Percentiles rank a stretch among this genome's conserved stretches.
Conservation (phyloP, 2,329 filamentous ascomycete species). For the Calonectria multiphialidica region DNA sequence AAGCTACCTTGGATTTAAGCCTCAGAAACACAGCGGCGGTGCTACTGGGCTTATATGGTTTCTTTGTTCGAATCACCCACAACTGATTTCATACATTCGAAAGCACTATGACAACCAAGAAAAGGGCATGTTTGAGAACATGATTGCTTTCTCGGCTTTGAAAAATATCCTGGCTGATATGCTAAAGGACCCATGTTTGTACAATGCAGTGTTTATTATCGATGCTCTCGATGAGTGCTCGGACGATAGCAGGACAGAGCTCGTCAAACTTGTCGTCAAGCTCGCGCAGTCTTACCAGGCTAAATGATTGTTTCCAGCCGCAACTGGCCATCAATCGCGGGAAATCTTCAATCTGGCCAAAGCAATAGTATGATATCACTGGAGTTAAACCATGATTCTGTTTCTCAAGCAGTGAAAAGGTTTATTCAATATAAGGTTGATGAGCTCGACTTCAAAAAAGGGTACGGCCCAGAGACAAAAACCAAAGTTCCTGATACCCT, state of each 20-base stretch:
- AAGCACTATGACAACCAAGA: constrained; percentile 50
- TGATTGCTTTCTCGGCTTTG: constrained; percentile 52
- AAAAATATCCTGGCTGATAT: constrained; percentile 53
- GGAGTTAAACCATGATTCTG: too few relatives aligned
- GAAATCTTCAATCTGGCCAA: too few relatives aligned
- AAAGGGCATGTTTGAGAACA: constrained; percentile 52
- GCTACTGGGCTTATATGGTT: constrained; percentile 57
- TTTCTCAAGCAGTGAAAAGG: too few relatives aligned
- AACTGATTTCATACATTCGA: constrained; percentile 50
- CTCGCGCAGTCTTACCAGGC: too few relatives aligned
- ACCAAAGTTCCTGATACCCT: too few relatives aligned
- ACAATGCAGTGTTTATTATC: constrained; percentile 29
- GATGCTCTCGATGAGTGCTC: constrained; percentile 4
- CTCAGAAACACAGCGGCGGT: constrained; percentile 56
- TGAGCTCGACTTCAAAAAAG: too few relatives aligned
- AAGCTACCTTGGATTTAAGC: constrained; percentile 50
- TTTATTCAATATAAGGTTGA: too few relatives aligned
- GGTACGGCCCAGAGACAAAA: too few relatives aligned
- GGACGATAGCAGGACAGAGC: background rate
- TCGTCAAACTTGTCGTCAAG: too few relatives aligned
- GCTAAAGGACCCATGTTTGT: constrained; percentile 37
- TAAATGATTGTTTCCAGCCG: too few relatives aligned
- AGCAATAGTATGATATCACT: too few relatives aligned
- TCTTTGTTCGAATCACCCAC: constrained; percentile 50
- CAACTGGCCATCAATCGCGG: too few relatives aligned